Evolutionary conservation across 495 filamentous ascomycete genomes (phyloP).

Genomic region (Parmelia sp.): DNA sequence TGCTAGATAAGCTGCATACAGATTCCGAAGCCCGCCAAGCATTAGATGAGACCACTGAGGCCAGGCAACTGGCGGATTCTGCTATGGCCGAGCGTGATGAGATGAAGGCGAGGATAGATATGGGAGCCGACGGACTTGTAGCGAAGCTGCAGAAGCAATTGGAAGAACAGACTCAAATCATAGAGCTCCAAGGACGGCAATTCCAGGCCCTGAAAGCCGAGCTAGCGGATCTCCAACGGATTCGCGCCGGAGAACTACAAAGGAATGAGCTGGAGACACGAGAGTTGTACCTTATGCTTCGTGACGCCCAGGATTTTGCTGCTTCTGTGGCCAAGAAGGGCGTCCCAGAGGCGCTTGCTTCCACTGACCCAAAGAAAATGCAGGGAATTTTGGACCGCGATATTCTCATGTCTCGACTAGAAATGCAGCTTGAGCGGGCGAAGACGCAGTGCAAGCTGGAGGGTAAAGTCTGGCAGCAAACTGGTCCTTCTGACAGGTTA

Average conservation of each 20-base stretch:
- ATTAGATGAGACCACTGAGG: slow-evolving; percentile 81
- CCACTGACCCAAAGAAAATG: slow-evolving; percentile 69
- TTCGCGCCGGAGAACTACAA: slow-evolving; percentile 87
- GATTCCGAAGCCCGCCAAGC: slow-evolving; percentile 90
- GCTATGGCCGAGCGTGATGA: slow-evolving; percentile 96
- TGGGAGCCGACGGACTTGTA: slow-evolving; percentile 91
- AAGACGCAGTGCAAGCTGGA: slow-evolving; percentile 98
- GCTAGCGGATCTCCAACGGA: slow-evolving; percentile 74
- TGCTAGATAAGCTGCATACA: slow-evolving; percentile 92
- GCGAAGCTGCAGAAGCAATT: slow-evolving; percentile 88
- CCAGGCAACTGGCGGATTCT: slow-evolving; percentile 85
- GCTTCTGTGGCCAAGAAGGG: slow-evolving; percentile 76
- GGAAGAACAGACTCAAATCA: slow-evolving; percentile 83
- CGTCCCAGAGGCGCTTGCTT: slow-evolving; percentile 45
- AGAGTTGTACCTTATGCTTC: slow-evolving; percentile 96
- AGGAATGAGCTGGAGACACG: slow-evolving; percentile 92
- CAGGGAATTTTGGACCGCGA: slow-evolving; percentile 90
- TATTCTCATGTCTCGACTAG: slow-evolving; percentile 81
- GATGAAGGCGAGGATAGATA: slow-evolving; percentile 82
- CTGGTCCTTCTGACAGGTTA: slow-evolving; percentile 82
- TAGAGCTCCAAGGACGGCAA: slow-evolving; percentile 80
- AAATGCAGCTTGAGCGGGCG: slow-evolving; percentile 89
- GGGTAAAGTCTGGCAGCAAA: slow-evolving; percentile 85
- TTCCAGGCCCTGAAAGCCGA: slow-evolving; percentile 83
- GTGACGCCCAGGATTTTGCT: slow-evolving; percentile 94